Conservation (phyloP, 2,329 filamentous ascomycete genomes). For the Ceratocystiopsis minuta region DNA sequence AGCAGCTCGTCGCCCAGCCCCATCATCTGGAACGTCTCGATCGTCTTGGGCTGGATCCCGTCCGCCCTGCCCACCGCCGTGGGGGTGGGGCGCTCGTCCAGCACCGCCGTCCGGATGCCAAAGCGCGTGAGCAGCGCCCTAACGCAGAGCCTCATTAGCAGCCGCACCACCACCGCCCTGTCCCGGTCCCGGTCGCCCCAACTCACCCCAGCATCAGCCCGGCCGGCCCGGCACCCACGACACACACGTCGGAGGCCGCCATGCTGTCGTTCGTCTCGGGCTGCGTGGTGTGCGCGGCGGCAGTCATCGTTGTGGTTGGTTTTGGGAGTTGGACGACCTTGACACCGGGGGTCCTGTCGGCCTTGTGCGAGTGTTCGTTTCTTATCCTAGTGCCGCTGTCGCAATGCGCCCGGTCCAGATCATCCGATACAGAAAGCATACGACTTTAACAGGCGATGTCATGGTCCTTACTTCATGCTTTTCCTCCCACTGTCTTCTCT, state of each 20-base stretch:
- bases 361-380: no score
- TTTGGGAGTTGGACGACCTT: no score
- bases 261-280: background rate
- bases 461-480: no score
- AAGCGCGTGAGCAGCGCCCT: constrained; percentile 28
- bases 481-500: no score
- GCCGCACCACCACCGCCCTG: constrained; percentile 5
- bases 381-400: no score
- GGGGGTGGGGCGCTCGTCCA: constrained; percentile 7
- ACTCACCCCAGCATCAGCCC: constrained; percentile 20
- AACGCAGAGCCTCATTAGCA: background rate
- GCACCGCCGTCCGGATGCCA: constrained; percentile 22
- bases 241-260: constrained; percentile 8
- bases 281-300: background rate
- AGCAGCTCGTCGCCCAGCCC: constrained; percentile 51
- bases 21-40: constrained; percentile 60
- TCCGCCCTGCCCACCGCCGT: constrained; percentile 38
- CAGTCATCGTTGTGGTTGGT: no score
- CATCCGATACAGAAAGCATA: no score
- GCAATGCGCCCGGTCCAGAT: no score
- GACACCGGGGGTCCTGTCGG: no score
- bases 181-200: constrained; percentile 7
- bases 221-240: constrained; percentile 14
- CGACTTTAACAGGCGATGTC: no score
- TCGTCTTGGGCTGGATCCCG: constrained; percentile 59